Evolutionary conservation across 306 rosid genomes (phyloP).

Genomic region (Cucurbita ficifolia): DNA sequence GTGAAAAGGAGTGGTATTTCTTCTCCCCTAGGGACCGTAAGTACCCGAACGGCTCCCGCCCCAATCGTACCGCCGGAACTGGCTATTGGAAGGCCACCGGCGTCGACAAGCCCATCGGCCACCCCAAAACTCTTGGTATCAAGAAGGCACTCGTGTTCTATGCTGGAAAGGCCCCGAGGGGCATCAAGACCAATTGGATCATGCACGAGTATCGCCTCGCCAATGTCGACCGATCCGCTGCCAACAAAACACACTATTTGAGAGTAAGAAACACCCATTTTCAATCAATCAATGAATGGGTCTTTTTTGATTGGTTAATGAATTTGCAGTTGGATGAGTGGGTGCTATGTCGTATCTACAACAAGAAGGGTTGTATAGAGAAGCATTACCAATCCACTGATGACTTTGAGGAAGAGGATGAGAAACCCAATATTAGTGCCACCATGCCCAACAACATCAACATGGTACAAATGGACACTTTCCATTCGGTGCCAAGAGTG

Average conservation of each 20-base stretch:
- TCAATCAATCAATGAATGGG: background rate
- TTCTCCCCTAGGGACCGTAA: constrained; percentile 86
- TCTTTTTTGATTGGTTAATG: background rate
- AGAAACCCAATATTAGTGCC: constrained; percentile 31
- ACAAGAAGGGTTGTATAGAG: constrained; percentile 71
- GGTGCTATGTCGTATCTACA: constrained; percentile 87
- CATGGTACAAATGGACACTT: constrained; percentile 24
- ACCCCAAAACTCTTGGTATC: constrained; percentile 65
- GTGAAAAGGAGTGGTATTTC: constrained; percentile 96
- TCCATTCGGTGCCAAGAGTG: constrained; percentile 50
- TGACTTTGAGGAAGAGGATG: constrained; percentile 20
- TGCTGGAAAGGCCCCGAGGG: constrained; percentile 76
- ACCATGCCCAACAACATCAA: background rate
- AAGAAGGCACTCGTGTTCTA: constrained; percentile 88
- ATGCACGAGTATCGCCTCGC: constrained; percentile 98
- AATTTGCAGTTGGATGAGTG: constrained; percentile 78
- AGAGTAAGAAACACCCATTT: constrained; percentile 31
- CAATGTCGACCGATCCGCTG: constrained; percentile 75
- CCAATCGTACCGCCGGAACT: constrained; percentile 76
- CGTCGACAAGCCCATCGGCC: constrained; percentile 85
- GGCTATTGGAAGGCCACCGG: constrained; percentile 99
- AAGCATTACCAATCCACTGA: constrained; percentile 20
- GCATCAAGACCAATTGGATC: constrained; percentile 91
- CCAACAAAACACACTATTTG: constrained; percentile 35
- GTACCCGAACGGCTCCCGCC: constrained; percentile 91